These are phyloP conservation scores for Trichocomaceae sp. DNA, from an alignment of 2,329 filamentous ascomycete genomes.

Conservation along the genomic window DNA sequence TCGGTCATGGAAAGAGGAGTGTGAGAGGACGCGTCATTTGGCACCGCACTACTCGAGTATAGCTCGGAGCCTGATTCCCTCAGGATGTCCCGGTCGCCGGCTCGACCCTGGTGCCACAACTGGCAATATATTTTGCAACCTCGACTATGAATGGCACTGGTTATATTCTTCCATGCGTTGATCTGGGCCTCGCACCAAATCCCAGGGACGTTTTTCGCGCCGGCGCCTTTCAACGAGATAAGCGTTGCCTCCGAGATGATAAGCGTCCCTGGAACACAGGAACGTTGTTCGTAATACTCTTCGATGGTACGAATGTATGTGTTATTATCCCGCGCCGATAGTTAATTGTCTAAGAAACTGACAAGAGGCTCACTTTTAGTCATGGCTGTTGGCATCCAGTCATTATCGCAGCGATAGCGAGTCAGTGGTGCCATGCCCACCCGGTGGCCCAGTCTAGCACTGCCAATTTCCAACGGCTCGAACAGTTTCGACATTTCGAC, in stretches of 20 bases:
- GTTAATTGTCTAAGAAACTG: not conserved
- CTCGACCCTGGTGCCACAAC: constrained; percentile 53
- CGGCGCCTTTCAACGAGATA: constrained; percentile 40
- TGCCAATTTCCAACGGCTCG: constrained; percentile 32
- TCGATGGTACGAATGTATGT: constrained; percentile 18
- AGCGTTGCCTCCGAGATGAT: constrained; percentile 52
- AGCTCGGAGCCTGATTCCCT: constrained; percentile 17
- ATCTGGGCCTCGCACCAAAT: constrained; percentile 50
- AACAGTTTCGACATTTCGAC: constrained; percentile 7
- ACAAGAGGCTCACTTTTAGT: constrained; percentile 17
- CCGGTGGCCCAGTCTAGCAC: constrained; percentile 31
- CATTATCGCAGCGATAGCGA: constrained; percentile 40
- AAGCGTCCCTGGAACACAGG: constrained; percentile 42
- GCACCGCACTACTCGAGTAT: constrained; percentile 36
- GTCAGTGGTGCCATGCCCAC: constrained; percentile 51
- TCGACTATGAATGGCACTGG: constrained; percentile 55
- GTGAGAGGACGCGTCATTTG: constrained; percentile 33
- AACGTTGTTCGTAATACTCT: constrained; percentile 49
- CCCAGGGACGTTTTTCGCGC: constrained; percentile 48
- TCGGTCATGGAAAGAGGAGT: constrained; percentile 24
- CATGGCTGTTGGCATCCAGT: constrained; percentile 38
- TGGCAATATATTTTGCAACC: constrained; percentile 54
- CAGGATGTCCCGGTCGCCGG: constrained; percentile 36
- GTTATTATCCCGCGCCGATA: not conserved
- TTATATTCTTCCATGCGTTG: constrained; percentile 51